Evolutionary conservation across 495 filamentous ascomycete genomes (phyloP).

Genomic region (Rhizodiscina lignyota): DNA sequence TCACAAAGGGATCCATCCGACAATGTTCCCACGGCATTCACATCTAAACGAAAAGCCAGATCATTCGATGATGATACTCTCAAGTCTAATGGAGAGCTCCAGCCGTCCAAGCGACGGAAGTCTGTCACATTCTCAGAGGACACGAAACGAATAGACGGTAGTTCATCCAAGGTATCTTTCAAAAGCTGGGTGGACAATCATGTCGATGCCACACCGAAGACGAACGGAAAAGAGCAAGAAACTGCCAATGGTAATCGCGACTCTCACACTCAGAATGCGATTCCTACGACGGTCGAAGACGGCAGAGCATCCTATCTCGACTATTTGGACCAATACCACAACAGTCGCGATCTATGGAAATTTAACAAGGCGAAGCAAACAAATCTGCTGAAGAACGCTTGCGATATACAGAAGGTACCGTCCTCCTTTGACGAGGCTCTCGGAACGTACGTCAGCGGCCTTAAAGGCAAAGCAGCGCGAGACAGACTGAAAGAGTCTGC

Average conservation of each 20-base stretch:
- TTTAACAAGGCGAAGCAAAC: slow-evolving; percentile 86
- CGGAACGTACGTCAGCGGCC: slow-evolving; percentile 50
- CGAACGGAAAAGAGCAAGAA: slow-evolving; percentile 2
- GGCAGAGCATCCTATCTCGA: slow-evolving; percentile 41
- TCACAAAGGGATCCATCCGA: background rate
- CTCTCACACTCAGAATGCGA: slow-evolving; percentile 1
- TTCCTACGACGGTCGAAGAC: background rate
- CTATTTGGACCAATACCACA: slow-evolving; percentile 58
- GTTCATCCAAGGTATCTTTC: too few relatives aligned
- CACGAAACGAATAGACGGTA: slow-evolving; percentile 43
- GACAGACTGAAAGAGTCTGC: background rate
- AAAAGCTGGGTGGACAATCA: too few relatives aligned
- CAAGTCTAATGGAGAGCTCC: background rate
- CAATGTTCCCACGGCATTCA: background rate
- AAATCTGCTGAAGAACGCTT: slow-evolving; percentile 63
- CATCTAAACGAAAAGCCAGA: background rate
- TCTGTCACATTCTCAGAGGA: slow-evolving; percentile 65
- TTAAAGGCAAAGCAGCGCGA: slow-evolving; percentile 48
- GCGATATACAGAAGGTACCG: slow-evolving; percentile 50
- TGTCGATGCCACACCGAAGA: too few relatives aligned
- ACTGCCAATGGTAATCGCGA: background rate
- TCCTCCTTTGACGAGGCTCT: slow-evolving; percentile 45
- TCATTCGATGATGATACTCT: background rate
- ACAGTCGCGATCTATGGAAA: slow-evolving; percentile 56
- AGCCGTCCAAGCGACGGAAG: slow-evolving; percentile 30